Base-by-base conservation (phyloP, 495 filamentous ascomycete genomes). In the Penicillium flavigenum region DNA sequence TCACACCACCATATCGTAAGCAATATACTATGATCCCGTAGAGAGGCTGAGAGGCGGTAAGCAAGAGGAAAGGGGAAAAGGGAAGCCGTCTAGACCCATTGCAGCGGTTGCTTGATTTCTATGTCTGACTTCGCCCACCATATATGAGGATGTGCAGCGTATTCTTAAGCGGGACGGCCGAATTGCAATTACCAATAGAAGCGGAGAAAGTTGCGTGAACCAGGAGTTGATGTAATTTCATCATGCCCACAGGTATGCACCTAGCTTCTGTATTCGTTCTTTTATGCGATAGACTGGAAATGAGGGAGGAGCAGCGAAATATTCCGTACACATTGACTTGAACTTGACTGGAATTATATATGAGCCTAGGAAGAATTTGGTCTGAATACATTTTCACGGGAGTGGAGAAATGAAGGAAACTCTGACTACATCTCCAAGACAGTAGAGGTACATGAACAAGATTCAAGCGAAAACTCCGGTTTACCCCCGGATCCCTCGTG, bases 341-440 rank as follows among this genome's bases (percentile, higher is more conserved):
- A 53, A 42, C 24, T 11, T 44, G 17, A 55, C 34, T 47, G 8
- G 1, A 26, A 47, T 39, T 55, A 55, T 55, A 39, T 47, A 42
- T 54, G 50, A 51, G 32, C 17, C 47, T 56, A 16, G 34, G 42
- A 39, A 39, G 45, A 24, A 54, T 45, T 66, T 59, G 29, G 36
- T 46, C 58, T 66, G 52, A 61, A 64, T 66, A 64, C 66, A 66
- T 63, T 63, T 60, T 57, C 58, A 64, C 52, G 48, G 60, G 54
- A 69, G 65, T 65, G 61, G 63, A 69, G 63, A 72, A 58, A 58
- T 54, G 66, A 60, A 63, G 61, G 20, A 64, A 38, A 36, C 47
- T 55, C 44, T 24, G 44, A 68, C 59, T 67, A 72, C 77, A 73
- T 68, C 81, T 80, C 76, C 83, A 69, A 71, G 67, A 72, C 61